phyloP scores from a whole-genome alignment of 2,329 filamentous ascomycete genomes.

The Claviceps pazoutovae region DNA sequence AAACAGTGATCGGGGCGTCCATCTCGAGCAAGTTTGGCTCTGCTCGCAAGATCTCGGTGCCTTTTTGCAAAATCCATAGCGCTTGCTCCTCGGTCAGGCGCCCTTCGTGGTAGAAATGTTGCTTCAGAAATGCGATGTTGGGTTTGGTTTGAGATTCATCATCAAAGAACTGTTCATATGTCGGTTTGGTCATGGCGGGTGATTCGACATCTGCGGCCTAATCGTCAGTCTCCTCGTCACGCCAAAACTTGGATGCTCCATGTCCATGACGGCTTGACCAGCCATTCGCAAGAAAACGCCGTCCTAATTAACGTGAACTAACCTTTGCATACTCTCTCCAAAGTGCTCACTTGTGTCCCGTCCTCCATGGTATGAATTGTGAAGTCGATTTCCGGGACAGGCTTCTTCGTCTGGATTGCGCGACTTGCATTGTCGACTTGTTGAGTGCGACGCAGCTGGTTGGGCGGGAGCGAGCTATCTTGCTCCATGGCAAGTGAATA shows the following conservation, averaged over 20 bases:
- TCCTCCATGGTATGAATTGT: conserved; percentile 98
- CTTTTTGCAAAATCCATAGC: conserved; percentile 82
- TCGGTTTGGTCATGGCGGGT: conserved; percentile 82
- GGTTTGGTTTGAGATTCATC: conserved; percentile 77
- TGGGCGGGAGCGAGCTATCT: conserved; percentile 23
- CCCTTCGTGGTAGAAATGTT: conserved; percentile 96
- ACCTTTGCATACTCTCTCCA: conserved; percentile 98
- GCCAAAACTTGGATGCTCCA: background rate
- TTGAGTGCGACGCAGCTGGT: conserved; percentile 35
- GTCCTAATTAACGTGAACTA: conserved; percentile 17
- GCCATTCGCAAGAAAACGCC: background rate
- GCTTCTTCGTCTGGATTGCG: conserved; percentile 89
- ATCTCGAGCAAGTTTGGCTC: conserved; percentile 97
- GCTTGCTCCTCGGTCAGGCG: conserved; percentile 95
- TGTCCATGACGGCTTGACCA: background rate
- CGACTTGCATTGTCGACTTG: conserved; percentile 82
- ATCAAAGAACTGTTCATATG: conserved; percentile 88
- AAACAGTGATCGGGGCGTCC: conserved; percentile 98
- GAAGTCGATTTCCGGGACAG: conserved; percentile 95
- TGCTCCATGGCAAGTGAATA: conserved; percentile 29
- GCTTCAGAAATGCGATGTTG: conserved; percentile 86
- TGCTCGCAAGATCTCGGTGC: conserved; percentile 71
- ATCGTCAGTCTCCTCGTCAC: conserved; percentile 5
- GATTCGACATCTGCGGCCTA: conserved; percentile 77
- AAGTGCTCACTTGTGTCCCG: conserved; percentile 83